Evolutionary conservation across 441 rosid species (phyloP), one percentile per base, ranked within the genome.

Genomic region (Dalechampia spathulata): DNA sequence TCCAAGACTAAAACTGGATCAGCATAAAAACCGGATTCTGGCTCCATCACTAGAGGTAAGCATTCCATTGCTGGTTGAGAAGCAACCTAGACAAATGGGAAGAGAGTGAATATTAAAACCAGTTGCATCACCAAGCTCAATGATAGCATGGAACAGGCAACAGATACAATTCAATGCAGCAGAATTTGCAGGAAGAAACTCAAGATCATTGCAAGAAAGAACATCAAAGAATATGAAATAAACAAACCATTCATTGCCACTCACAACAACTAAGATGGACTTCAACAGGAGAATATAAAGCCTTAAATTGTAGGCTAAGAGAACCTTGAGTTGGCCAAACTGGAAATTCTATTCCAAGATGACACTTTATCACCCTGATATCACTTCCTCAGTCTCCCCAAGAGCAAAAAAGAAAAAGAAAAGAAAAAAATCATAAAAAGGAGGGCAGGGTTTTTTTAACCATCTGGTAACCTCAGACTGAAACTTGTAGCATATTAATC

Each of bases 11-110:
- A 76, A 60, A 94, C 94, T 55, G 99, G 99, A 68, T 87, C 99
- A 40, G 80, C 79, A 71, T 86, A 93, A 74, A 93, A 93, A 48
- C 90, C 87, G 63, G 99, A 94, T 73, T 85, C 96, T 21, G 97
- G 95, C 67, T 94, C 99, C 99, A 94, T 94, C 60, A 94, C 99
- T 52, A 94, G 90, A 63, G 99, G 96, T 60, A 94, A 49, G 68
- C 99, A 94, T 77, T 90, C 96, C 99, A 94, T 94, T 51, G 97
- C 99, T 55, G 99, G 97, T 69, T 94, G 99, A 68, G 86, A 86
- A 72, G 99, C 97, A 73, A 94, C 99, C 99, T 93, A 63, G 42
- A 75, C 16, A 63, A 65, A 60, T 52, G 44, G 52, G 53, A 53
- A 41, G 26, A 30, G 30, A 42, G 23, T 66, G 40, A 58, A 61